phyloP scores from a whole-genome alignment of 495 filamentous ascomycete species.

The Immersiella caudata region DNA sequence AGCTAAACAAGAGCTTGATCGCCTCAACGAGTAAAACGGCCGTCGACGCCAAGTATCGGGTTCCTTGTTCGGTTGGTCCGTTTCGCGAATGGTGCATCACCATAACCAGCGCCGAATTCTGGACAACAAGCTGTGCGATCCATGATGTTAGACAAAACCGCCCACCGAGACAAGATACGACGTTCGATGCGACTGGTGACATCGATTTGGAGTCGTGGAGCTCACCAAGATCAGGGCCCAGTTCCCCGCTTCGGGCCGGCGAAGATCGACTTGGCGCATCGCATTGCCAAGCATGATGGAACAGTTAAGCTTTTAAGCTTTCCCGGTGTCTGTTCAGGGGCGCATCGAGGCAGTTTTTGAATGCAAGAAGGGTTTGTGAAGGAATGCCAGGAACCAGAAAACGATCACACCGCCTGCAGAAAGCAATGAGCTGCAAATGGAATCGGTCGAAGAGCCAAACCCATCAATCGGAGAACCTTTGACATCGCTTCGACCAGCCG shows the following conservation, averaged over 20 bases:
- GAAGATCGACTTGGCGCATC: slow-evolving; percentile 18
- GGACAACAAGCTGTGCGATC: slow-evolving; percentile 53
- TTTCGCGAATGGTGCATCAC: slow-evolving; percentile 71
- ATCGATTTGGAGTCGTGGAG: not conserved
- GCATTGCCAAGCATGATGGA: slow-evolving; percentile 21
- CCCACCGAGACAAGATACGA: not conserved
- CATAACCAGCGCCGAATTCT: slow-evolving; percentile 60
- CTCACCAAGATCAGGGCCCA: slow-evolving; percentile 17
- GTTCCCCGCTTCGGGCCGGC: slow-evolving; percentile 15
- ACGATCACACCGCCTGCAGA: not conserved
- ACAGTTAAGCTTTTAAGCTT: not conserved
- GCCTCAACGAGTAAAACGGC: slow-evolving; percentile 76
- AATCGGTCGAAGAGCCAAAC: not conserved
- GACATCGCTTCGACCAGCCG: not conserved
- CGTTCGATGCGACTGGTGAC: not conserved
- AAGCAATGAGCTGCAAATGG: not conserved
- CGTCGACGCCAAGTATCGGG: slow-evolving; percentile 70
- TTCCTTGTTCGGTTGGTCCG: slow-evolving; percentile 64
- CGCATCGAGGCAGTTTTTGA: not conserved
- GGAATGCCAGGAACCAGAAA: not conserved
- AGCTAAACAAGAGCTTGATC: slow-evolving; percentile 65
- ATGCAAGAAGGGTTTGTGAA: not conserved
- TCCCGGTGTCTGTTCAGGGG: not conserved
- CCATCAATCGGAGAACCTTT: not conserved
- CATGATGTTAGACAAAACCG: not conserved